Percentiles rank a stretch among this genome's conserved stretches.
Evolutionary conservation across 305 asterid species (phyloP).

Genomic region (Stenogyne calaminthoides): DNA sequence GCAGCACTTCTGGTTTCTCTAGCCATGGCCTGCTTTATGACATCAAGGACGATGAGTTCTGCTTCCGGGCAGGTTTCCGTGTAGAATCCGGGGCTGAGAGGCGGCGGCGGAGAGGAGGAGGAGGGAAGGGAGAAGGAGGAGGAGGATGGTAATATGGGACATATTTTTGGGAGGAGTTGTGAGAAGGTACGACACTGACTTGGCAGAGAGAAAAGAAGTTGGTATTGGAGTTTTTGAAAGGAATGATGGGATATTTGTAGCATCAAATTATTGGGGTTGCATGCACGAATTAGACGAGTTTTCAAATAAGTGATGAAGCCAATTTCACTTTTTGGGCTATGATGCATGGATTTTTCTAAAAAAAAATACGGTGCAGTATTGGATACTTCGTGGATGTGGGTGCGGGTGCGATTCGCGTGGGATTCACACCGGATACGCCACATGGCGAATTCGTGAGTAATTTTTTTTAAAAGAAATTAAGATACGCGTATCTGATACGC

Average conservation of each 20-base stretch:
- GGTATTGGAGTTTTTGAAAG: neutral
- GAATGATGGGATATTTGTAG: slow-evolving; percentile 6
- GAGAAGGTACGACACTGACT: slow-evolving; percentile 4
- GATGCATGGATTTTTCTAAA: no score
- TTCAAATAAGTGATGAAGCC: neutral
- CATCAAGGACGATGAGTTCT: slow-evolving; percentile 58
- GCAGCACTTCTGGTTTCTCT: slow-evolving; percentile 73
- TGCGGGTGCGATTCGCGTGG: no score
- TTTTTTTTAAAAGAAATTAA: no score
- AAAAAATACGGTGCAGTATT: no score
- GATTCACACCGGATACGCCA: no score
- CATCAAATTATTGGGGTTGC: slow-evolving; percentile 14
- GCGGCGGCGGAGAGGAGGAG: slow-evolving; percentile 31
- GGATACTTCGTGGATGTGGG: no score
- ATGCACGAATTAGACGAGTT: neutral
- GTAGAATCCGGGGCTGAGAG: slow-evolving; percentile 61
- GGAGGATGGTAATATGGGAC: slow-evolving; percentile 29
- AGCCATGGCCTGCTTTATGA: slow-evolving; percentile 56
- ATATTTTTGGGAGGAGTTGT: slow-evolving; percentile 31
- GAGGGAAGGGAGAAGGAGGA: slow-evolving; percentile 29
- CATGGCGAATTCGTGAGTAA: no score
- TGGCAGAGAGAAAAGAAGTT: neutral
- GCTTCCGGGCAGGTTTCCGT: slow-evolving; percentile 70
- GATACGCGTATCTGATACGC: no score
- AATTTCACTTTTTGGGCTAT: no score